Evolutionary conservation across 2,329 filamentous ascomycete genomes (phyloP), one percentile per base, ranked within the genome.

Genomic region (Alternaria gaisen): DNA sequence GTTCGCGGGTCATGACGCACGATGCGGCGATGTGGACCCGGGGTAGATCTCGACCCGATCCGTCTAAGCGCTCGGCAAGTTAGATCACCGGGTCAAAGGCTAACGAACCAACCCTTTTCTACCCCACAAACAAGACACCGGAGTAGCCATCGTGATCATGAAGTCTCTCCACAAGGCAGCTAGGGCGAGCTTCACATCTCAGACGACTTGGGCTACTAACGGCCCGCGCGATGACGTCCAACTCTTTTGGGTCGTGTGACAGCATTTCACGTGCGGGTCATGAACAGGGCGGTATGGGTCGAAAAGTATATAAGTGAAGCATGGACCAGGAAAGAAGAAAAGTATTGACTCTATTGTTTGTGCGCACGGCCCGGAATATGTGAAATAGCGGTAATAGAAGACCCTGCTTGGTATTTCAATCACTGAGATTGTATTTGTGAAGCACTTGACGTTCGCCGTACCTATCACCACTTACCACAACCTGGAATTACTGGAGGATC

Each of bases 31-130:
- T 11, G 36, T 40, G 26, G 28, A 44, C 38, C 59, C 47, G 30
- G 26, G 4, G 53, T 20, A 10, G 47, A 61, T 56, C 58, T 32
- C 9, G 4, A 18, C 54, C 42, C 7, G 16, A 47, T 43, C 9
- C 5, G 53, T 24, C 14, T 14, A 53, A 47, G 58, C 47, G 58
- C 32, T 6, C 18, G 24, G 10, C n/a, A 26, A 22, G 20, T 40
- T 20, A 47, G 38, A 51, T 58, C 55, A 40, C 51, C 41, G 38
- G 59, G 44, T 44, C 22, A 48, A 22, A 34, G 46, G 24, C 12
- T 24, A 43, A 53, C 38, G 20, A 40, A 41, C 55, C 43, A 41
- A 43, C 36, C 44, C 26, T 47, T n/a, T 32, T 43, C 24, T 53
- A 44, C 54, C 38, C 50, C 54, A 50, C 48, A 52, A 52, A 52